phyloP scores from a whole-genome alignment of 768 basidiomycete genomes.

The Hortiboletus flavorubellus region DNA sequence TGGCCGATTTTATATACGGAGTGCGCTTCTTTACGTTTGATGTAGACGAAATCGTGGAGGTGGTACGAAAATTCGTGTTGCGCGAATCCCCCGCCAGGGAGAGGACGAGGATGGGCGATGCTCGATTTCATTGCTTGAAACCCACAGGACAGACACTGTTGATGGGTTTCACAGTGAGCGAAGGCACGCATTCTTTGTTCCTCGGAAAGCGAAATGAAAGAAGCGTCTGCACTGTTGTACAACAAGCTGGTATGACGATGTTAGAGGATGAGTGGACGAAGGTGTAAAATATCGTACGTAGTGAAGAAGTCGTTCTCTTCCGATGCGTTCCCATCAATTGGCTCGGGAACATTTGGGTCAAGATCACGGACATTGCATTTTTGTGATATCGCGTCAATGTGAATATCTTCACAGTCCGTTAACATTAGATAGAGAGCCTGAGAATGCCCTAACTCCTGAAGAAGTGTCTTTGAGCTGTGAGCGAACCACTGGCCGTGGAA shows the following conservation, averaged over 20 bases:
- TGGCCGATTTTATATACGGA: constrained; percentile 51
- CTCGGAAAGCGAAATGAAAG: constrained; percentile 45
- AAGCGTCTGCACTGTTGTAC: constrained; percentile 47
- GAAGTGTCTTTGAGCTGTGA: constrained; percentile 59
- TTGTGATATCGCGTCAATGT: constrained; percentile 52
- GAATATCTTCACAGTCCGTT: constrained; percentile 52
- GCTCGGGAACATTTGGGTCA: constrained; percentile 42
- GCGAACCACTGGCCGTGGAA: constrained; percentile 73
- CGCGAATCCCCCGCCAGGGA: constrained; percentile 35
- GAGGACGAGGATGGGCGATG: constrained; percentile 22
- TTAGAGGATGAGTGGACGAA: constrained; percentile 1
- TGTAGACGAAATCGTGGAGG: constrained; percentile 57
- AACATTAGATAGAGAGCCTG: constrained; percentile 54
- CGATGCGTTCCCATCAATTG: constrained; percentile 38
- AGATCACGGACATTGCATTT: constrained; percentile 52
- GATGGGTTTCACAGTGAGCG: constrained; percentile 28
- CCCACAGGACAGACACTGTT: constrained; percentile 52
- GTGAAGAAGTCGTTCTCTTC: constrained; percentile 53
- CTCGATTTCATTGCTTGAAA: constrained; percentile 28
- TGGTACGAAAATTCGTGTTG: constrained; percentile 51
- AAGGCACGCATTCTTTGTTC: constrained; percentile 30
- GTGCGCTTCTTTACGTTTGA: constrained; percentile 34
- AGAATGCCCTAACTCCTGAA: constrained; percentile 66
- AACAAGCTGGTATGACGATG: constrained; percentile 36
- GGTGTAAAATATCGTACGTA: constrained; percentile 37